Evolutionary conservation across 202 grass and related monocot genomes (phyloP).

Genomic region (Elaeis oleifera): DNA sequence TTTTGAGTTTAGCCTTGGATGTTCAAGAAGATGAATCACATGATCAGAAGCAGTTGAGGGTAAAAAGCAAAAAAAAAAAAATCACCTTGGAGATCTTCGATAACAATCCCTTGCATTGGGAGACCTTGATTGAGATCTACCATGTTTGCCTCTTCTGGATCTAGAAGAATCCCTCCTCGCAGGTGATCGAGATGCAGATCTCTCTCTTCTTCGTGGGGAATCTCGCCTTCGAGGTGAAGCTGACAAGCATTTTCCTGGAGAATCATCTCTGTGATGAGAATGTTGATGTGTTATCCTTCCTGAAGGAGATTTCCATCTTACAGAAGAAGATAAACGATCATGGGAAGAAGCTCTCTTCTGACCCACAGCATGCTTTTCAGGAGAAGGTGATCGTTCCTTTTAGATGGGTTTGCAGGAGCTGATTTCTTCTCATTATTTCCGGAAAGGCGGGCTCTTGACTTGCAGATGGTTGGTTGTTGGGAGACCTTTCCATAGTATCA

Average conservation of each 20-base stretch:
- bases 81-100: constrained; percentile 56
- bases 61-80: constrained; percentile 8
- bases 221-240: constrained; percentile 36
- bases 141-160: constrained; percentile 41
- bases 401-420: not conserved
- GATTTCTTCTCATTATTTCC: constrained; percentile 29
- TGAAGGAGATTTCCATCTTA: not conserved
- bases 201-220: constrained; percentile 41
- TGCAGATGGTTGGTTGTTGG: constrained; percentile 27
- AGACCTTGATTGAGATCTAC: constrained; percentile 62
- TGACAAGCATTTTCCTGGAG: constrained; percentile 30
- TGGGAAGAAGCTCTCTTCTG: constrained; percentile 33
- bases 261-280: constrained; percentile 37
- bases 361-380: constrained; percentile 34
- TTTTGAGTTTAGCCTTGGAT: no score
- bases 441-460: constrained; percentile 17
- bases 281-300: constrained; percentile 36
- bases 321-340: constrained; percentile 39
- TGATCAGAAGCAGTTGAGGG: no score
- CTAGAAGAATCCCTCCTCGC: constrained; percentile 43
- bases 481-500: constrained; percentile 31
- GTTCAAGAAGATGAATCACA: no score
- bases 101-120: constrained; percentile 41
- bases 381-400: constrained; percentile 15
- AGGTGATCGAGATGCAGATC: constrained; percentile 60